Conservation (phyloP, 352 stramenopile genomes). For the Bremia lactucae region DNA sequence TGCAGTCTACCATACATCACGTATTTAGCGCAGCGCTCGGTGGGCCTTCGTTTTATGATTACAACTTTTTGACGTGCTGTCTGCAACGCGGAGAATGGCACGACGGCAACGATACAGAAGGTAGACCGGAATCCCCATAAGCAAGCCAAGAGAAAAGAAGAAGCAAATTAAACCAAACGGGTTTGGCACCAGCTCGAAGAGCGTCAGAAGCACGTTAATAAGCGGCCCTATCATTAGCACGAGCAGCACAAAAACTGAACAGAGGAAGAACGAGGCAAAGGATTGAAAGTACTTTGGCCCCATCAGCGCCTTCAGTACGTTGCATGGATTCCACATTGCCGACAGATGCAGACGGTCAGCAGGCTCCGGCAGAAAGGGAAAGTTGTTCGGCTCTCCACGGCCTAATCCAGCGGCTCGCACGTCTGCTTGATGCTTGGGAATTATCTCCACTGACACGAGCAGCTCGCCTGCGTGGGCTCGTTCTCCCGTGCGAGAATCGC, state of each 20-base stretch:
- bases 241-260: constrained; percentile 38
- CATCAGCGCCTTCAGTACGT: constrained; percentile 68
- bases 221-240: constrained; percentile 61
- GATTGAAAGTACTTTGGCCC: constrained; percentile 60
- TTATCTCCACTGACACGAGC: constrained; percentile 63
- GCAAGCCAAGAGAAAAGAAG: constrained; percentile 24
- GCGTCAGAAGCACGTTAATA: constrained; percentile 54
- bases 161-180: constrained; percentile 55
- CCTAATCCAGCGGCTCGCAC: constrained; percentile 61
- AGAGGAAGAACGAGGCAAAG: constrained; percentile 58
- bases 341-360: constrained; percentile 63
- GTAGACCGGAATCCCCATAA: constrained; percentile 35
- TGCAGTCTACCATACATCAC: no score
- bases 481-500: constrained; percentile 44
- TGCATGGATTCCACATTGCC: constrained; percentile 76
- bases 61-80: constrained; percentile 3
- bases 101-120: constrained; percentile 46
- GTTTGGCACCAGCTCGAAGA: constrained; percentile 51
- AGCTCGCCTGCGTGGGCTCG: constrained; percentile 53
- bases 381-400: constrained; percentile 71
- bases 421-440: constrained; percentile 43
- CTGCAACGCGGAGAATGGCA: constrained; percentile 25
- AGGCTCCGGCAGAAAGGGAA: constrained; percentile 59
- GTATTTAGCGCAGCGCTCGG: constrained; percentile 14
- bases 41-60: constrained; percentile 15